These are phyloP conservation scores for Eucalyptus tenuipes DNA, from an alignment of 345 rosid genomes.

Conservation along the genomic window DNA sequence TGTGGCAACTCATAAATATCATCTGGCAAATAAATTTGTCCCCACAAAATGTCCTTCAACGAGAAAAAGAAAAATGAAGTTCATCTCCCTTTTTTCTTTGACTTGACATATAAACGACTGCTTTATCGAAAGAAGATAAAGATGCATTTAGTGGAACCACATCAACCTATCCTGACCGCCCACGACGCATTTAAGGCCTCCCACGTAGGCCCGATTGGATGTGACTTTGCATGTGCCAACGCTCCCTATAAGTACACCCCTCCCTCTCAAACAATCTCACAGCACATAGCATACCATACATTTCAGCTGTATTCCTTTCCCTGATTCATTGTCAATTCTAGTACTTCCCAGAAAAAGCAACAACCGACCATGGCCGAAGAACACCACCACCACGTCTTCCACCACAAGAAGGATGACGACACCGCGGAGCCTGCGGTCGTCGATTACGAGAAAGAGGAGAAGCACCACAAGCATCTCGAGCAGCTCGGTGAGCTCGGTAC, in stretches of 20 bases:
- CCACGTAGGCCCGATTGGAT: background rate
- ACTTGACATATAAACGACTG: background rate
- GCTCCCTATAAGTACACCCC: background rate
- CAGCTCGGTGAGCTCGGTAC: conserved; percentile 33
- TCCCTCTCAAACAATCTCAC: background rate
- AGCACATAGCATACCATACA: background rate
- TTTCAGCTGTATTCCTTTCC: background rate
- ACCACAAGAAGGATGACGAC: conserved; percentile 17
- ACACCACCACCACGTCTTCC: conserved; percentile 30
- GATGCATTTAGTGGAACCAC: background rate
- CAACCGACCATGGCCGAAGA: conserved; percentile 22
- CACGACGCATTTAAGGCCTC: background rate
- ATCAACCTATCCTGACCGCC: background rate
- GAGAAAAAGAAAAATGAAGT: background rate
- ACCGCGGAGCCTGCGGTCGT: background rate
- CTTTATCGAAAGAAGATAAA: background rate
- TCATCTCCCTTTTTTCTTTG: background rate
- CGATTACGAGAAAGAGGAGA: conserved; percentile 39
- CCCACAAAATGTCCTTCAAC: background rate
- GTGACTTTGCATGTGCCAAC: background rate
- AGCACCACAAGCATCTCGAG: conserved; percentile 52
- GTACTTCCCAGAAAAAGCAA: background rate
- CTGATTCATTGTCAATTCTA: background rate
- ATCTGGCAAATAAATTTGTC: background rate
- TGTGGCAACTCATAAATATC: background rate